Evolutionary conservation across 768 basidiomycete species (phyloP).

Genomic region (Coprinopsis sp.): DNA sequence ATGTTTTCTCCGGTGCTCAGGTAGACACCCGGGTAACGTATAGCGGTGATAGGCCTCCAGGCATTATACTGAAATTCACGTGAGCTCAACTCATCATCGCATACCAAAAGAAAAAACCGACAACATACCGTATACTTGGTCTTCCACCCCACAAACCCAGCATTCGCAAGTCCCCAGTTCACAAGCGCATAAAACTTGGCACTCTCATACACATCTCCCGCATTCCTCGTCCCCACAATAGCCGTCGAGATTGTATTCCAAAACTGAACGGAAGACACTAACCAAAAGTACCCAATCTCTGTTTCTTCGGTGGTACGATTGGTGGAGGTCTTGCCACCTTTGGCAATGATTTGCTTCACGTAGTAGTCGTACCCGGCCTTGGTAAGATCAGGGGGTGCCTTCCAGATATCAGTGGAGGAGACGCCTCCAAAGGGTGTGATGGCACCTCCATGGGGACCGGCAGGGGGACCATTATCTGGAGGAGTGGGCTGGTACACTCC

Average conservation of each 20-base stretch:
- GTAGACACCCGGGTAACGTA: conserved; percentile 1
- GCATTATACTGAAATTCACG: conserved; percentile 1
- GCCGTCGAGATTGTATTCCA: conserved; percentile 2
- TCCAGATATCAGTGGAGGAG: not conserved
- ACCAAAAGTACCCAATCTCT: conserved; percentile 4
- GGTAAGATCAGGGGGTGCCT: not conserved
- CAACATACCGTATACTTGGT: not conserved
- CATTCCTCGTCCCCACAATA: not conserved
- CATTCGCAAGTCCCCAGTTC: not conserved
- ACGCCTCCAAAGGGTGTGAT: not conserved
- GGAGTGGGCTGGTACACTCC: conserved; percentile 9
- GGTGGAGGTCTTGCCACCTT: not conserved
- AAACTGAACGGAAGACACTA: conserved; percentile 2
- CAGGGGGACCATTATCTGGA: conserved; percentile 2
- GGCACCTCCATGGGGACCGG: not conserved
- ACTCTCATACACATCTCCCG: not conserved
- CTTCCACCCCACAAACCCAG: not conserved
- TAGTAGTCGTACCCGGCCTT: not conserved
- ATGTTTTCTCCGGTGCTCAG: conserved; percentile 1
- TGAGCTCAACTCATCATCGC: no score
- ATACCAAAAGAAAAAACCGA: not conserved
- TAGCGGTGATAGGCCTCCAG: conserved; percentile 7
- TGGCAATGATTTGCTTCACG: not conserved
- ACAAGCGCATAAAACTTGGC: not conserved
- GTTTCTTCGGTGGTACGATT: conserved; percentile 1